A percentile compares a stretch with the other conserved stretches of the same genome.
Evolutionary conservation across 2,329 filamentous ascomycete genomes (phyloP).

Genomic region (Byssochlamys sp.): DNA sequence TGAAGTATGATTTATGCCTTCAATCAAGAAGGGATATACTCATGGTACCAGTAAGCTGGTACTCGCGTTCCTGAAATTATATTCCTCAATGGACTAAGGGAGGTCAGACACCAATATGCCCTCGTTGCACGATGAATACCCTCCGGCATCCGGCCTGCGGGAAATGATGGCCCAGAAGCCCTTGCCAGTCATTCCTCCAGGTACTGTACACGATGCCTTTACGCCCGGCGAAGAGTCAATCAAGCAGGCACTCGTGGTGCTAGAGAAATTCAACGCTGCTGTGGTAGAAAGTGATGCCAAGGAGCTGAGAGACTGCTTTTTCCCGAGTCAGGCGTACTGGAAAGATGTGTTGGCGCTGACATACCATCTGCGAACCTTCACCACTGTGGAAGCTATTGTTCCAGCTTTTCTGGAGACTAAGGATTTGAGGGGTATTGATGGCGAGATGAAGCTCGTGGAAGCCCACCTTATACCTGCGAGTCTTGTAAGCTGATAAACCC

Average conservation of each 20-base stretch:
- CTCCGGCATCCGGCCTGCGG: conserved; percentile 11
- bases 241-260: background rate
- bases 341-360: conserved; percentile 30
- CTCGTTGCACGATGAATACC: conserved; percentile 5
- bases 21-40: too few relatives aligned
- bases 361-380: conserved; percentile 29
- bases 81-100: background rate
- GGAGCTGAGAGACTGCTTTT: conserved; percentile 20
- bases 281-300: conserved; percentile 8
- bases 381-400: conserved; percentile 9
- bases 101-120: background rate
- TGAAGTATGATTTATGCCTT: too few relatives aligned
- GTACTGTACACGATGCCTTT: background rate
- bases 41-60: too few relatives aligned
- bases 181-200: conserved; percentile 12
- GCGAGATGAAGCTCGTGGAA: background rate
- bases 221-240: background rate
- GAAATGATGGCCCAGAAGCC: conserved; percentile 17
- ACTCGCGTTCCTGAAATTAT: too few relatives aligned
- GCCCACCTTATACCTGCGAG: background rate
- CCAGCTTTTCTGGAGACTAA: background rate
- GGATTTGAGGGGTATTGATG: background rate
- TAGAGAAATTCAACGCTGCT: background rate
- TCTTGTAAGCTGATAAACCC: background rate
- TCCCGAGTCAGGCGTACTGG: conserved; percentile 26